Base-by-base conservation (phyloP, 805 yeast species). In the Danielia reshetovae region DNA sequence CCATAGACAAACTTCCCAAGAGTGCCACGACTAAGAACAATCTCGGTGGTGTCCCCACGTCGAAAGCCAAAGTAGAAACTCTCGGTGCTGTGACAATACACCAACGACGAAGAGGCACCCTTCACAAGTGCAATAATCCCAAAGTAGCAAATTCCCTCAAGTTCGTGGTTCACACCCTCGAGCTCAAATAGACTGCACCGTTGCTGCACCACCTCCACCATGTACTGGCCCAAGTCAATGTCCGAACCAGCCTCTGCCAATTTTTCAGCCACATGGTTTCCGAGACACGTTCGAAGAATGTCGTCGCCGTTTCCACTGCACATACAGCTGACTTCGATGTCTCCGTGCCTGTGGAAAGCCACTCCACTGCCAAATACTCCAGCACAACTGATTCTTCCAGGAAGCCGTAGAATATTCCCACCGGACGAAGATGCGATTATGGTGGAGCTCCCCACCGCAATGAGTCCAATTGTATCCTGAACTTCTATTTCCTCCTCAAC, bases 241-340 rank as follows among this genome's bases (percentile, higher is more conserved):
- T n/a, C 17, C 9, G 4, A 9, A n/a, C 10, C 10, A n/a, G 27
- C 24, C 7, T 12, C 27, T 13, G 24, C 35, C 21, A 32, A n/a
- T n/a, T 18, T 10, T n/a, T 38, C 48, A 30, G 41, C 32, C n/a
- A 47, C 23, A 19, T 42, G 38, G 4, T 40, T 23, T 3, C 75
- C 70, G 14, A 75, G 47, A 32, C 62, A 67, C 62, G 65, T 57
- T 32, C 54, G 52, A 4, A 74, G 57, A 23, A 75, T 74, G 36
- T 74, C 76, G 43, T 75, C 81, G 2, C 81, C 81, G 46, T 71
- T 73, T 3, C 81, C 81, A 24, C 77, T 68, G 50, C 79, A 71
- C 55, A 51, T 49, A 29, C 65, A 57, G 24, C 58, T 45, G 2
- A 68, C 45, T n/a, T 54, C 55, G 23, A 38, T 32, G 4, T 39